phyloP scores from a whole-genome alignment of 306 rosid genomes.

The Malus sieversii region DNA sequence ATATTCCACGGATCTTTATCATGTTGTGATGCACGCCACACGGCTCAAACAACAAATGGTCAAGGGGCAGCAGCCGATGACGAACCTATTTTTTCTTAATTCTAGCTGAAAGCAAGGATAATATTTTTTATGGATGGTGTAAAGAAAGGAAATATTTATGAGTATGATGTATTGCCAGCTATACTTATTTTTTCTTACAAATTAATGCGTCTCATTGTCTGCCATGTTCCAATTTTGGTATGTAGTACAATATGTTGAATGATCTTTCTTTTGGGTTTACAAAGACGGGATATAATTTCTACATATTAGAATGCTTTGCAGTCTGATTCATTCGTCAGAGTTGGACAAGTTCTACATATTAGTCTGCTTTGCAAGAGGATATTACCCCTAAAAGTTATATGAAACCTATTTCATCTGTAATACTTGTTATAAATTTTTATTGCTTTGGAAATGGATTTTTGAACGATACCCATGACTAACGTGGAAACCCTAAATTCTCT shows the following conservation, averaged over 20 bases:
- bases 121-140: neutral
- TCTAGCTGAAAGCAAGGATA: neutral
- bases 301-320: too few relatives aligned
- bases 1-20: too few relatives aligned
- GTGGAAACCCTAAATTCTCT: conserved; percentile 2
- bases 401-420: neutral
- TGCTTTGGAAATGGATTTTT: neutral
- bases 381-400: neutral
- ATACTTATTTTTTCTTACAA: too few relatives aligned
- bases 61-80: too few relatives aligned
- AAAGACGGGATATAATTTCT: neutral
- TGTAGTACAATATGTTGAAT: neutral
- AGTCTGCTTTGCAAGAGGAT: neutral
- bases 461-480: neutral
- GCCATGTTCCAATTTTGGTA: too few relatives aligned
- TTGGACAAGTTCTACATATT: neutral
- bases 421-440: neutral
- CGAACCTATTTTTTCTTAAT: neutral
- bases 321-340: too few relatives aligned
- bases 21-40: too few relatives aligned
- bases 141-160: too few relatives aligned
- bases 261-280: neutral
- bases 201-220: too few relatives aligned
- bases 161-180: too few relatives aligned
- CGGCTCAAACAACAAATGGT: too few relatives aligned